Evolutionary conservation across 257 asterid genomes (phyloP).

Genomic region (Solanum lycopersicoides): DNA sequence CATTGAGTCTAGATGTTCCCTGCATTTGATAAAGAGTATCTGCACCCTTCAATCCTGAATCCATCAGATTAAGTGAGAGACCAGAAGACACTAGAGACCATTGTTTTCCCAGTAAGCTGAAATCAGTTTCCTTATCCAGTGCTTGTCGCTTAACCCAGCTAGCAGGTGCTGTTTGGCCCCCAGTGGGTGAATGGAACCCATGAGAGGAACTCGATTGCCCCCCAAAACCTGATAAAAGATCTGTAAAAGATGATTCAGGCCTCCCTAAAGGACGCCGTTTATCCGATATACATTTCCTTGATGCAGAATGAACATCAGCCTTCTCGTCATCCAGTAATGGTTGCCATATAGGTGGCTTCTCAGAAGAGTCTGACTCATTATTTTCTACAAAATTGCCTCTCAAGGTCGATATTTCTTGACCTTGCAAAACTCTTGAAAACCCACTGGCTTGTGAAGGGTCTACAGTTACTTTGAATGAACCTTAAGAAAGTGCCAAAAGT

Average conservation of each 20-base stretch:
- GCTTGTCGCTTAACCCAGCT: slow-evolving; percentile 22
- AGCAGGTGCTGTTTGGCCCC: slow-evolving; percentile 27
- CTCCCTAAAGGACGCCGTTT: slow-evolving; percentile 58
- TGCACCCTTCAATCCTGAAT: slow-evolving; percentile 33
- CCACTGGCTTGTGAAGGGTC: slow-evolving; percentile 71
- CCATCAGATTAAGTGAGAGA: slow-evolving; percentile 67
- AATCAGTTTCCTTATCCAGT: slow-evolving; percentile 37
- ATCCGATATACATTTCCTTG: slow-evolving; percentile 44
- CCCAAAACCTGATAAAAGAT: slow-evolving; percentile 76
- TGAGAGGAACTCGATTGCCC: slow-evolving; percentile 32
- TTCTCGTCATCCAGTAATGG: slow-evolving; percentile 52
- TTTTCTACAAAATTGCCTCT: slow-evolving; percentile 52
- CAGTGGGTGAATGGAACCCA: slow-evolving; percentile 26
- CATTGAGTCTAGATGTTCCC: slow-evolving; percentile 35
- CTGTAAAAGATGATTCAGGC: slow-evolving; percentile 61
- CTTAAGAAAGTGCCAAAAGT: slow-evolving; percentile 22
- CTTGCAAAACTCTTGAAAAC: slow-evolving; percentile 83
- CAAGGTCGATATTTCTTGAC: slow-evolving; percentile 85
- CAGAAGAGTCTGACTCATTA: slow-evolving; percentile 57
- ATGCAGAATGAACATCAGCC: slow-evolving; percentile 30
- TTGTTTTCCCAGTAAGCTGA: slow-evolving; percentile 29
- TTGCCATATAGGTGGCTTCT: slow-evolving; percentile 48
- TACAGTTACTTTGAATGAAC: slow-evolving; percentile 49
- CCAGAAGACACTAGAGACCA: slow-evolving; percentile 53
- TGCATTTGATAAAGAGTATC: slow-evolving; percentile 29